These are phyloP conservation scores for Blastobotrys illinoisensis DNA, from an alignment of 1,139 yeast species.

Conservation along the genomic window DNA sequence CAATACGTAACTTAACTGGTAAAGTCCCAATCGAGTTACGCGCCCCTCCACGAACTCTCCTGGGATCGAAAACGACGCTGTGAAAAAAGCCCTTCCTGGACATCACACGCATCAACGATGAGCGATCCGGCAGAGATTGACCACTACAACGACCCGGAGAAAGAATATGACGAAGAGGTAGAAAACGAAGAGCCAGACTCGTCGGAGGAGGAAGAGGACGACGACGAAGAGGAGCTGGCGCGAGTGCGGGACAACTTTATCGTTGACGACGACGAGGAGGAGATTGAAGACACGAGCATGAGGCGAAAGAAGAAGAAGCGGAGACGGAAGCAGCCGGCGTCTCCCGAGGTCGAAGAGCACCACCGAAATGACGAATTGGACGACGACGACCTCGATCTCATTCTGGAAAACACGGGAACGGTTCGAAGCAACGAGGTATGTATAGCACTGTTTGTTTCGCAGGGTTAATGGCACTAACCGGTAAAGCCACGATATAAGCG, in stretches of 20 bases:
- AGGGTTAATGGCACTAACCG: conserved; percentile 1
- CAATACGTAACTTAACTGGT: not conserved
- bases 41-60: not conserved
- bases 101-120: conserved; percentile 9
- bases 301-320: conserved; percentile 23
- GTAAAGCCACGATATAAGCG: conserved; percentile 57
- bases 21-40: not conserved
- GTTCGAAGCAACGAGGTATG: conserved; percentile 31
- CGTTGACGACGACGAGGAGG: conserved; percentile 83
- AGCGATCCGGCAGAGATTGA: conserved; percentile 20
- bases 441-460: not conserved
- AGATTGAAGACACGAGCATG: conserved; percentile 36
- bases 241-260: conserved; percentile 85
- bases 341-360: conserved; percentile 12
- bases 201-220: conserved; percentile 41
- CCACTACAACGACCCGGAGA: conserved; percentile 21
- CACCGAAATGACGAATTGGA: conserved; percentile 58
- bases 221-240: conserved; percentile 41
- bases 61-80: not conserved
- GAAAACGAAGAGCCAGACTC: conserved; percentile 27
- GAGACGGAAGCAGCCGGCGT: conserved; percentile 13
- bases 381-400: conserved; percentile 89
- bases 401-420: conserved; percentile 86
- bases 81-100: not conserved
- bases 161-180: conserved; percentile 21